Evolutionary conservation across 2,329 filamentous ascomycete species (phyloP), one percentile per base, ranked within the genome.

Genomic region (Ambrosiella xylebori): DNA sequence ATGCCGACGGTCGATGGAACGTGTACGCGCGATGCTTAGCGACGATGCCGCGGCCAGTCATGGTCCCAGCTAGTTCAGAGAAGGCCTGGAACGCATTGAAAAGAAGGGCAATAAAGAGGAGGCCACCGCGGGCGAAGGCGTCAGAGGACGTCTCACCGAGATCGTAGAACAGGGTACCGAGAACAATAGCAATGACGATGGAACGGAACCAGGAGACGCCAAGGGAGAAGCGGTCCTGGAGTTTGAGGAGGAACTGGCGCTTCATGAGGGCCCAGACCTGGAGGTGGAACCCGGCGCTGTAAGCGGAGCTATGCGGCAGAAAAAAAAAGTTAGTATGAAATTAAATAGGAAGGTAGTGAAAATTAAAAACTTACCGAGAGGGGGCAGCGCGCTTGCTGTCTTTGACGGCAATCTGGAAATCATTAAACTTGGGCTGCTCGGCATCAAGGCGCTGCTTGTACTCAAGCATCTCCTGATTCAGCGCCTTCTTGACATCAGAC

Each of bases 81-180:
- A 93, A 90, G 27, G 88, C 86, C 65, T 88, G 83, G 69, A 94
- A 91, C n/a, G 85, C 85, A 67, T 91, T 91, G 76, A 91, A 91
- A 3, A 94, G 71, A 1, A 94, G 77, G 19, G 85, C 74, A 57
- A 89, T 81, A 71, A 94, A 94, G 55, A 94, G 73, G 1, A 91
- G 78, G 72, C 87, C 88, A 62, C 87, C 87, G 67, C 88, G 82
- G 63, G 83, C 86, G 69, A 93, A 94, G 2, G 86, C 85, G 44
- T 83, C 86, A 38, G 80, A 79, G 0, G 79, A 81, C 0, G 76
- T 81, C 56, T 80, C 69, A 0, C 81, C 80, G 39, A 88, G 77
- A 40, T 88, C 74, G 60, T 88, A 76, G 74, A 85, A 95, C 3
- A 93, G 81, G 0, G 86, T 89, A 63, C 88, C 88, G 51, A 88